Base-by-base conservation (phyloP, 148 eudicot genomes). In the Silene latifolia region DNA sequence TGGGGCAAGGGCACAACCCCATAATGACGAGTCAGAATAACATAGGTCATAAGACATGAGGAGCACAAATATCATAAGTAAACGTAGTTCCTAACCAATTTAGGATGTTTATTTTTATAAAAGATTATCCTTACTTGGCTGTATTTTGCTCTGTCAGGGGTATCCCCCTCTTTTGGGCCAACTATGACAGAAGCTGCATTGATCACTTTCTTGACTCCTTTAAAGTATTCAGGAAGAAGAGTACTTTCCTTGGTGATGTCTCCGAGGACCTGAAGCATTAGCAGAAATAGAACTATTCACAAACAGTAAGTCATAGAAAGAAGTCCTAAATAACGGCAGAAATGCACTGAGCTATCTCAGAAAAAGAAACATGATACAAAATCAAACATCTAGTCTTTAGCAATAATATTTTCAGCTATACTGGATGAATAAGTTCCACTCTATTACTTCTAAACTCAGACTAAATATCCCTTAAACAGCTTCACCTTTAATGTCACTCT, bases 121-220 rank as follows among this genome's bases (percentile, higher is more conserved):
- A 46, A n/a, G 51, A 53, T 2, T 42, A 13, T 63, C 27, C 87
- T 63, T 87, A 89, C 98, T 85, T 95, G 99, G 75, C 97, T 92
- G 81, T 95, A 95, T 78, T 95, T 95, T 61, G 86, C 94, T 83
- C 98, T 82, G 56, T 95, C 97, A 76, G 99, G 97, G 76, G 99
- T 92, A 75, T 92, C 99, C 58, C 99, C 99, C 87, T 95, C 99
- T 79, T 95, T 95, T 8, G 97, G 99, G 62, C 99, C 97, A 79
- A 92, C 92, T 70, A 92, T 92, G 77, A 92, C 99, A 62, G 99
- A 95, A 80, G 83, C 91, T 82, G 91, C 92, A 83, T 88, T 95
- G 20, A 95, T 88, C 20, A 95, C 94, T 84, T 82, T 89, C 77
- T 73, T 92, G 57, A 95, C 97, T 80, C 97, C 99, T 83, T 88